phyloP scores from a whole-genome alignment of 805 yeast species.

The Teunomyces barrocoloradensis region DNA sequence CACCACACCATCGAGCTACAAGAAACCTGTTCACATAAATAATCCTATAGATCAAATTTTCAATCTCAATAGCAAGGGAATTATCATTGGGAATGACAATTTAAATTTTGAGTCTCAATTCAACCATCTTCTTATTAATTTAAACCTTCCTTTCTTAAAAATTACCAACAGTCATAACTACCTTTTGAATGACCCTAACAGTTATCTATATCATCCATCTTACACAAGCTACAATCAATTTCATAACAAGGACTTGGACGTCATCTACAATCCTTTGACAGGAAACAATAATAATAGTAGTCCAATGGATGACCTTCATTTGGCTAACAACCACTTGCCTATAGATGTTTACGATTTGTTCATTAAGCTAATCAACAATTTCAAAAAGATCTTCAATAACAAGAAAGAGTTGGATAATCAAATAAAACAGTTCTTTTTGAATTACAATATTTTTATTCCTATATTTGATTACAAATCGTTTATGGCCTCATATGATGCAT shows the following conservation, averaged over 20 bases:
- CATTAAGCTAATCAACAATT: slow-evolving; percentile 42
- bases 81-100: slow-evolving; percentile 45
- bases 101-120: slow-evolving; percentile 45
- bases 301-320: slow-evolving; percentile 5
- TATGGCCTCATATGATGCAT: slow-evolving; percentile 49
- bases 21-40: slow-evolving; percentile 26
- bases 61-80: slow-evolving; percentile 41
- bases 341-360: slow-evolving; percentile 42
- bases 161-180: slow-evolving; percentile 44
- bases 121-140: slow-evolving; percentile 41
- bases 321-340: slow-evolving; percentile 25
- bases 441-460: slow-evolving; percentile 53
- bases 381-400: slow-evolving; percentile 36
- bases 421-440: slow-evolving; percentile 47
- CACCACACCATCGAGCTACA: slow-evolving; percentile 6
- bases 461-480: slow-evolving; percentile 52
- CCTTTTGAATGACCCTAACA: slow-evolving; percentile 39
- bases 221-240: slow-evolving; percentile 34
- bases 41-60: slow-evolving; percentile 47
- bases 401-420: slow-evolving; percentile 46
- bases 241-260: slow-evolving; percentile 35
- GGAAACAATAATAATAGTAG: slow-evolving; percentile 13
- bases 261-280: slow-evolving; percentile 41
- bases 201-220: slow-evolving; percentile 41
- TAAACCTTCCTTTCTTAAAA: slow-evolving; percentile 42